phyloP scores from a whole-genome alignment of 164 flowering plant genomes.

The Stephania cephalantha region DNA sequence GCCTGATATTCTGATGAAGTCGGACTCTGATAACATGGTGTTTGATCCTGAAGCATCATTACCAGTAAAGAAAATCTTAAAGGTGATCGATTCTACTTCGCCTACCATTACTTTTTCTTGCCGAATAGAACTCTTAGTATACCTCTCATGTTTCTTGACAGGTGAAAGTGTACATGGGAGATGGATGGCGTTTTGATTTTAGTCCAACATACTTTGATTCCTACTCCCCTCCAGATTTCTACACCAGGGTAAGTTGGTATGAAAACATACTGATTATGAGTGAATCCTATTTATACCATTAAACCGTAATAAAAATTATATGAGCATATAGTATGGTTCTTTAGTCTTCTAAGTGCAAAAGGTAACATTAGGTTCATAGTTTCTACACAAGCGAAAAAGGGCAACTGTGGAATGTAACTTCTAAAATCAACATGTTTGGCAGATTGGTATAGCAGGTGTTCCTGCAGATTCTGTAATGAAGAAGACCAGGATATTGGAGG shows the following conservation, averaged over 20 bases:
- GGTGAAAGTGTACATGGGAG: conserved; percentile 1
- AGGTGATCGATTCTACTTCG: background rate
- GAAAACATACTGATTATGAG: background rate
- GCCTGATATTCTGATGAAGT: conserved; percentile 3
- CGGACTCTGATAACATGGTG: background rate
- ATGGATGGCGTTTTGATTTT: conserved; percentile 1
- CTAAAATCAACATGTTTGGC: background rate
- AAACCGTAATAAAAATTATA: background rate
- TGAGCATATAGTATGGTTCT: too few species aligned
- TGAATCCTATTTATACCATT: too few species aligned
- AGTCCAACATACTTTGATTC: background rate
- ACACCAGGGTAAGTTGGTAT: conserved; percentile 1
- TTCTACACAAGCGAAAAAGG: background rate
- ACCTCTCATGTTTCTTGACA: background rate
- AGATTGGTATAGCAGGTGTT: conserved; percentile 3
- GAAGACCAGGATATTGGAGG: background rate
- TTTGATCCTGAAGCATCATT: background rate
- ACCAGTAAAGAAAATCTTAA: conserved; percentile 9
- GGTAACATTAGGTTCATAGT: background rate
- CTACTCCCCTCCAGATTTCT: conserved; percentile 2
- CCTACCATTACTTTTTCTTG: background rate
- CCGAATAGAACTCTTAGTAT: background rate
- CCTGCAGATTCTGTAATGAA: background rate
- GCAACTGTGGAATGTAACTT: background rate
- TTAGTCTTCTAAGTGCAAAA: background rate